A percentile compares a stretch with the other conserved stretches of the same genome.
Evolutionary conservation across 75 land plant species (phyloP).

Genomic region (Isoetes taiwanensis): DNA sequence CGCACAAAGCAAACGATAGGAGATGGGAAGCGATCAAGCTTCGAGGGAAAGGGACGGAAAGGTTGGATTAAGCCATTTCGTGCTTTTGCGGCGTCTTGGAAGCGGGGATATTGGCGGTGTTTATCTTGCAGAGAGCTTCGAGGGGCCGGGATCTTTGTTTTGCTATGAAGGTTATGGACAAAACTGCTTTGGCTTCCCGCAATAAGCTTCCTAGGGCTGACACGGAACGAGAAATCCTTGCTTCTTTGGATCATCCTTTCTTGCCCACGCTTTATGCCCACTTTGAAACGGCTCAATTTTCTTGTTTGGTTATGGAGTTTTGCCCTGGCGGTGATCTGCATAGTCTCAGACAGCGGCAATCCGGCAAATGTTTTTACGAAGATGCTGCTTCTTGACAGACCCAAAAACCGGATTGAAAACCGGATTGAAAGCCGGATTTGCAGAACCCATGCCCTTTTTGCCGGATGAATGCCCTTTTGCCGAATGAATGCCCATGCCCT

Average conservation of each 20-base stretch:
- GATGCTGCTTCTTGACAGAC: too few species aligned
- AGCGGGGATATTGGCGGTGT: too few species aligned
- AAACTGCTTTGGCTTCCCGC: slow-evolving; percentile 30
- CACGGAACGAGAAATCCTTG: slow-evolving; percentile 24
- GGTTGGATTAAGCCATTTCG: too few species aligned
- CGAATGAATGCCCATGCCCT: too few species aligned
- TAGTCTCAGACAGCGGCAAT: slow-evolving; percentile 23
- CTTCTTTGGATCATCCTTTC: slow-evolving; percentile 27
- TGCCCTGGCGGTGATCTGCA: slow-evolving; percentile 32
- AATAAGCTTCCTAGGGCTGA: slow-evolving; percentile 20
- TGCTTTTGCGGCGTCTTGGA: too few species aligned
- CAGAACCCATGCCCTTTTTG: too few species aligned
- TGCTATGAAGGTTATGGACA: slow-evolving; percentile 43
- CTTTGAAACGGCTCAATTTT: slow-evolving; percentile 26
- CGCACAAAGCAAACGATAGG: slow-evolving; percentile 81
- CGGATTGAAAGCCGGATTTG: too few species aligned
- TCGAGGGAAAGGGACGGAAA: slow-evolving; percentile 50
- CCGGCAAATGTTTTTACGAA: slow-evolving; percentile 20
- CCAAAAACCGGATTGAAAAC: too few species aligned
- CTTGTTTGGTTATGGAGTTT: slow-evolving; percentile 30
- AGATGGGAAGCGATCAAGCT: slow-evolving; percentile 77
- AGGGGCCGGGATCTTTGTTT: slow-evolving; percentile 1
- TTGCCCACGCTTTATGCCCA: slow-evolving; percentile 27
- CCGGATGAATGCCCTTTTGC: too few species aligned
- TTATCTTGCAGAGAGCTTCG: slow-evolving; percentile 22